Base-by-base conservation (phyloP, 352 stramenopile species). In the Globisporangium takayamanum region DNA sequence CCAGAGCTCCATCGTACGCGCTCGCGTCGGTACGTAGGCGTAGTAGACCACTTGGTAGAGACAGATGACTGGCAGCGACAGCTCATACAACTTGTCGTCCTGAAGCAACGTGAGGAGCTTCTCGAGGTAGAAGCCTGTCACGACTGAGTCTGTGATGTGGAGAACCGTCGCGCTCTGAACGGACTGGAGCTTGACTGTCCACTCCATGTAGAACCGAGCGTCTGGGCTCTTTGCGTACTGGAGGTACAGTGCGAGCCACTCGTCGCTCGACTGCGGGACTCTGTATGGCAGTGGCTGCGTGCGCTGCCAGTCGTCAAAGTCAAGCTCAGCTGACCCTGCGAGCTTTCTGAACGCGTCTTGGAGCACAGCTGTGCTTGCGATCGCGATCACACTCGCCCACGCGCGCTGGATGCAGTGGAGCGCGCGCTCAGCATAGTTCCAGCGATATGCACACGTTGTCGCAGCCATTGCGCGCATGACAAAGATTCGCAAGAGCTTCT, bases 261-360 rank as follows among this genome's bases (percentile, higher is more conserved):
- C 71, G 3, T 56, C 53, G 25, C 48, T 66, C 8, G 53, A 69
- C 22, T 33, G 16, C 8, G 64, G 77, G 14, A 10, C 3, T n/a
- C 61, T 48, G 26, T 59, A 33, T 12, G 55, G 59, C 14, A 75
- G 48, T 69, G 77, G 8, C 48, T 70, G 22, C 30, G 5, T 42
- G 73, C 72, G 12, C 59, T 77, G 86, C 84, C 84, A 94, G 8
- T 73, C 64, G 8, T 89, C 73, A 59, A 78, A 89, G 14, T 85
- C 74, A 8, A 74, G 48, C 16, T 55, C 50, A 5, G 57, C 26
- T 59, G 54, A 51, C 16, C 49, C 62, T 2, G 66, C 30, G 8
- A 64, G 67, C 39, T 66, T 55, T 18, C 56, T 60, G 65, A 76
- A 91, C 2, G 50, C 49, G 11, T 64, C 63, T 53, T 73, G 67